Base-by-base conservation (phyloP, 495 filamentous ascomycete species). In the Parmelia sp. region DNA sequence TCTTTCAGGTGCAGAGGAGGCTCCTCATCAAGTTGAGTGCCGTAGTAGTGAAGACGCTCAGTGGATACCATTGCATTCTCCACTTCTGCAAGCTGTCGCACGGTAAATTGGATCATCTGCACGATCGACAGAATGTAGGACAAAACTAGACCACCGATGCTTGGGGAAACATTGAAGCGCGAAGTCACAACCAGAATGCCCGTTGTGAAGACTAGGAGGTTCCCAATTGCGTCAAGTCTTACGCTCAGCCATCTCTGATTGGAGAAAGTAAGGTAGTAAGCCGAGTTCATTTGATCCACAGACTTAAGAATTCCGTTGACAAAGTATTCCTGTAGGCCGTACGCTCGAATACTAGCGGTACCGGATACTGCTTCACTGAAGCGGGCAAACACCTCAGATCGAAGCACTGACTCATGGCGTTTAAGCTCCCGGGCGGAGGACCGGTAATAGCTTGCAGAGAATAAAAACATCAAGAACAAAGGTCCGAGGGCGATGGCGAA, bases 1-100 rank as follows among this genome's bases (percentile, higher is more conserved):
- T 88, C 81, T 19, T 71, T 74, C 1, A 88, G 82, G 68, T 90
- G 86, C 25, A 93, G 78, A 0, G 91, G 90, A 0, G 91, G 88
- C 74, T 98, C 94, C 71, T 95, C 86, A 64, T 96, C 91, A 4
- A 98, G 85, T 61, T 89, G 68, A 8, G 84, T 91, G 47, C 90
- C 92, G 71, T 98, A 98, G 77, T 94, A 90, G 74, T 90, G 83
- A n/a, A 98, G 80, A 36, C 94, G 89, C 72, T 98, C 93, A 5
- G 93, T 93, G 1, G 94, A 85, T 69, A 96, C 97, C 92, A 98
- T 96, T 71, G 90, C 88, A 78, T 96, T 97, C 74, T 98, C 94
- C 27, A 97, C 90, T 73, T 97, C 94, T 40, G 94, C 92, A 42
- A 97, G 82, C 75, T 97, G 94, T 44, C 93, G 85, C 25, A 97